phyloP scores from a whole-genome alignment of 495 filamentous ascomycete species.

The Parmelia sp. region DNA sequence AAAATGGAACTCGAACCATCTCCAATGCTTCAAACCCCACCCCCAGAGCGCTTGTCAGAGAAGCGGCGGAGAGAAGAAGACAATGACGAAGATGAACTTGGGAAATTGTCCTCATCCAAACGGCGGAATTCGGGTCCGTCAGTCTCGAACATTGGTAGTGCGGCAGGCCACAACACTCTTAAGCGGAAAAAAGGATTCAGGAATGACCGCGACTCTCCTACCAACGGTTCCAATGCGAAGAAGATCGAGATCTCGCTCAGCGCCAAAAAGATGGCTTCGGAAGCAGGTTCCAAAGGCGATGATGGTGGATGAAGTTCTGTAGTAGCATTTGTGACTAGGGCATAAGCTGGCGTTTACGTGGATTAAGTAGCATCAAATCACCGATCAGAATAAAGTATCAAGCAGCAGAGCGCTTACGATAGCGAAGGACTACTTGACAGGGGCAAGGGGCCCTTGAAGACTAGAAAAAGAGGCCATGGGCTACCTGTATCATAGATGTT shows the following conservation, averaged over 20 bases:
- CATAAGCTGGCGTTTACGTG: not conserved
- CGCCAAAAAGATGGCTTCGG: constrained; percentile 10
- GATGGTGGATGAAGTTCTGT: constrained; percentile 2
- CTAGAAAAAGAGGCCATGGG: not conserved
- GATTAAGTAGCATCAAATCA: not conserved
- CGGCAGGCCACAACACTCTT: constrained; percentile 23
- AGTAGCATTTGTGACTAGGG: not conserved
- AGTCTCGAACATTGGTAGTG: constrained; percentile 30
- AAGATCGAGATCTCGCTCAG: constrained; percentile 35
- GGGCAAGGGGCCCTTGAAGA: not conserved
- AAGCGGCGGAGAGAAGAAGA: constrained; percentile 85
- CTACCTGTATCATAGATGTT: not conserved
- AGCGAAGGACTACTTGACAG: constrained; percentile 2
- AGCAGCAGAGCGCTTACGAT: not conserved
- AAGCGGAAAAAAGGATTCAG: constrained; percentile 39
- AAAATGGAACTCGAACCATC: constrained; percentile 31
- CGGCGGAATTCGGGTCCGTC: constrained; percentile 49
- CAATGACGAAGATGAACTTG: constrained; percentile 71
- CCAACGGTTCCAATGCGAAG: constrained; percentile 21
- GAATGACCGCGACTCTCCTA: constrained; percentile 11
- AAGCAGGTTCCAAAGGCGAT: constrained; percentile 10
- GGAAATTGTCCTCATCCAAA: constrained; percentile 64
- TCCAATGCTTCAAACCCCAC: constrained; percentile 42
- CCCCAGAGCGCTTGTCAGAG: constrained; percentile 76
- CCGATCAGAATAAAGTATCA: not conserved